phyloP scores from a whole-genome alignment of 164 flowering plant species.

The Euptelea pleiosperma region DNA sequence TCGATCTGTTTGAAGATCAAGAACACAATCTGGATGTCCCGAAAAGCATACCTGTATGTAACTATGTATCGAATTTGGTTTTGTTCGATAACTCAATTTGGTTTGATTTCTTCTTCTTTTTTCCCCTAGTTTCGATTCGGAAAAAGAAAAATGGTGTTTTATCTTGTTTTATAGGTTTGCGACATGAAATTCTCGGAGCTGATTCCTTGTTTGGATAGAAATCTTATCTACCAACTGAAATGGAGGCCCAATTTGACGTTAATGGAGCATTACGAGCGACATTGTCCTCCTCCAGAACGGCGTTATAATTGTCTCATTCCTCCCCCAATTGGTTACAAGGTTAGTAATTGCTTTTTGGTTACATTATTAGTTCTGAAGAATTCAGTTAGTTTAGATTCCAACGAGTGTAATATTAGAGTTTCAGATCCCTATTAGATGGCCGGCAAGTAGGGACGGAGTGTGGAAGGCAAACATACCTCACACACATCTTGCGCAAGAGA shows the following conservation, averaged over 20 bases:
- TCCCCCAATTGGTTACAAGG: constrained; percentile 88
- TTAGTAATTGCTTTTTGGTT: constrained; percentile 18
- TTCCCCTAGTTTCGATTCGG: neutral
- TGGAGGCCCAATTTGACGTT: constrained; percentile 62
- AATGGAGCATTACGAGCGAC: constrained; percentile 96
- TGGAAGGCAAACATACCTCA: constrained; percentile 90
- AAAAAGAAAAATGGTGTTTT: neutral
- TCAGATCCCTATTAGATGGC: constrained; percentile 86
- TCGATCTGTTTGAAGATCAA: constrained; percentile 31
- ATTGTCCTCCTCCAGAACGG: constrained; percentile 70
- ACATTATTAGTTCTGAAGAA: neutral
- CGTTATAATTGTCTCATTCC: constrained; percentile 85
- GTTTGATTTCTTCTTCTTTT: neutral
- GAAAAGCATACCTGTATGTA: constrained; percentile 56
- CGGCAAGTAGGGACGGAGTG: constrained; percentile 77
- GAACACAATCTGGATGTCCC: constrained; percentile 41
- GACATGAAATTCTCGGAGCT: constrained; percentile 45
- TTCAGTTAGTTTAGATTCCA: constrained; percentile 21
- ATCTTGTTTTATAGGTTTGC: constrained; percentile 8
- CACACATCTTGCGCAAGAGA: constrained; percentile 77
- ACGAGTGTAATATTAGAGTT: constrained; percentile 30
- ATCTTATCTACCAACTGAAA: constrained; percentile 60
- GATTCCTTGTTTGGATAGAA: constrained; percentile 86
- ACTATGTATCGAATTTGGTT: constrained; percentile 18
- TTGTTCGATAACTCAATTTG: neutral